A percentile compares a stretch with the other conserved stretches of the same genome.
Evolutionary conservation across 2,329 filamentous ascomycete species (phyloP).

Genomic region (Fusarium agapanthi): DNA sequence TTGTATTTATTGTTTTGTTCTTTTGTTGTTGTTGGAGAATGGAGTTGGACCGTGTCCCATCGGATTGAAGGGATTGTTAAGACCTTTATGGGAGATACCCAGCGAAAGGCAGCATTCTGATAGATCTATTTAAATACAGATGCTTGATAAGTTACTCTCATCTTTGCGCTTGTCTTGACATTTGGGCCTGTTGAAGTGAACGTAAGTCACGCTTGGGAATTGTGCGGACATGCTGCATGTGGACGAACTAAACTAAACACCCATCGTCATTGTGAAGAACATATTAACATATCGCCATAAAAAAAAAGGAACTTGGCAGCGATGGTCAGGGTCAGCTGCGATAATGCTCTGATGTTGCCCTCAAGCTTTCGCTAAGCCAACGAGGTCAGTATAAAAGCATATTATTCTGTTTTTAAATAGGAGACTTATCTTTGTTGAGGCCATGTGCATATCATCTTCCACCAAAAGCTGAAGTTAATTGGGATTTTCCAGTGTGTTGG

Average conservation of each 20-base stretch:
- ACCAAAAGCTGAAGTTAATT: no score
- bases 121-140: not conserved
- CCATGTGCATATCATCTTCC: no score
- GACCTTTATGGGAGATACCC: slow-evolving; percentile 5
- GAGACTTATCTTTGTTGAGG: no score
- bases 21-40: slow-evolving; percentile 24
- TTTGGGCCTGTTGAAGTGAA: no score
- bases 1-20: no score
- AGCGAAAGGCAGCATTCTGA: not conserved
- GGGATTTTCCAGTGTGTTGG: no score
- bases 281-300: not conserved
- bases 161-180: not conserved
- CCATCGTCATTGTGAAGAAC: not conserved
- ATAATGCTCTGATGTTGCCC: not conserved
- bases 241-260: no score
- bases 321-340: not conserved
- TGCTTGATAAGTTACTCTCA: not conserved
- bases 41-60: not conserved
- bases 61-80: not conserved
- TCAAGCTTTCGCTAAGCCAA: not conserved
- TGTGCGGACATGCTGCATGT: not conserved
- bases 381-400: not conserved
- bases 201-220: not conserved
- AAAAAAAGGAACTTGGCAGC: not conserved
- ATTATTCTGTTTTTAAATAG: no score